phyloP scores from a whole-genome alignment of 2,329 filamentous ascomycete genomes.

The Talaromyces marneffei region DNA sequence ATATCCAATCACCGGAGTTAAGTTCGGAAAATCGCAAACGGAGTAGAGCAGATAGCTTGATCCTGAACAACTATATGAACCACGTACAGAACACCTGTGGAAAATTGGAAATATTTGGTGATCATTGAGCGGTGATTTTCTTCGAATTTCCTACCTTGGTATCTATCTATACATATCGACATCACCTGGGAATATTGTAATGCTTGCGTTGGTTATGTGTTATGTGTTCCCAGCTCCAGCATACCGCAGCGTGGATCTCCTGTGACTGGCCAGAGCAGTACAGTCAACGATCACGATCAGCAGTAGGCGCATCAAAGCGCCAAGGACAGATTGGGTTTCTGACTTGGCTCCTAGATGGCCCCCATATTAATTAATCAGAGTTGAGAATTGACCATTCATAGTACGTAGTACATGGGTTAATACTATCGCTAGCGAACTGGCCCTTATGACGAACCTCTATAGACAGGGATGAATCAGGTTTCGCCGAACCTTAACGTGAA shows the following conservation, averaged over 20 bases:
- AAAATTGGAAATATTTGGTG: neutral
- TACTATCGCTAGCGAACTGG: neutral
- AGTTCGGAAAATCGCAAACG: neutral
- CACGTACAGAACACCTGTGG: neutral
- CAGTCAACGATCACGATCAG: neutral
- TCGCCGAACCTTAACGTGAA: neutral
- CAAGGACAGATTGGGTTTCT: neutral
- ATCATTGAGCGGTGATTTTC: neutral
- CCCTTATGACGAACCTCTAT: neutral
- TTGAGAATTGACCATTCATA: neutral
- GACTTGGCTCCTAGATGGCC: neutral
- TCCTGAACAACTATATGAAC: neutral
- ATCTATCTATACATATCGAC: neutral
- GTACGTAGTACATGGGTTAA: neutral
- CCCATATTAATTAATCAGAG: slow-evolving; percentile 1
- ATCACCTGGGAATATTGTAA: neutral
- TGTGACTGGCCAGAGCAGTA: neutral
- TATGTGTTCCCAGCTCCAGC: neutral
- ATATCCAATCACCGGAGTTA: neutral
- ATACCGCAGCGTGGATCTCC: neutral
- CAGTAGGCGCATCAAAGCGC: neutral
- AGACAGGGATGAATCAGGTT: slow-evolving; percentile 1
- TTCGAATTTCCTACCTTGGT: neutral
- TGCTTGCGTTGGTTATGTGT: neutral
- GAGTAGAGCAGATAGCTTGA: neutral